phyloP scores from a whole-genome alignment of 805 yeast genomes.

The Kodamaea kaohsiungensis region DNA sequence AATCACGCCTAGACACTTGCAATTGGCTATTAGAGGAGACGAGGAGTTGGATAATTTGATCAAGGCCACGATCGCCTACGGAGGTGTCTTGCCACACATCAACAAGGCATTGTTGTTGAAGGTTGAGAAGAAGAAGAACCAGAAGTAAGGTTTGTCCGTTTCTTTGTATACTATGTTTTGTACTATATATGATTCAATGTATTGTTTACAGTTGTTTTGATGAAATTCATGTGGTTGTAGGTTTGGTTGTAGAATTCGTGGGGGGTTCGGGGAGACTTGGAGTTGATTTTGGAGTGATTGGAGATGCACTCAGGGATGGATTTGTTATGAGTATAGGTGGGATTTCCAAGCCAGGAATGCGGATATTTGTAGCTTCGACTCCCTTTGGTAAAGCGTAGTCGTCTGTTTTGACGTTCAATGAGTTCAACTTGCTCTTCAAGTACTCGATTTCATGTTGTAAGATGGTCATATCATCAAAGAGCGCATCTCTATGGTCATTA shows the following conservation, averaged over 20 bases:
- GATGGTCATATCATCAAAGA: slow-evolving; percentile 70
- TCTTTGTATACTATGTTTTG: slow-evolving; percentile 12
- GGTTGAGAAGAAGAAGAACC: slow-evolving; percentile 29
- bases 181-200: slow-evolving; percentile 10
- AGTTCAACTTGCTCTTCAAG: slow-evolving; percentile 49
- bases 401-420: slow-evolving; percentile 42
- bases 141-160: slow-evolving; percentile 11
- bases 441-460: slow-evolving; percentile 70
- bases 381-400: slow-evolving; percentile 52
- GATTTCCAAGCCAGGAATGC: slow-evolving; percentile 43
- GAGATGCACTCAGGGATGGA: neutral
- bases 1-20: slow-evolving; percentile 34
- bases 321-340: slow-evolving; percentile 13
- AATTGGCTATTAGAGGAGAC: slow-evolving; percentile 34
- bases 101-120: slow-evolving; percentile 35
- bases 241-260: neutral
- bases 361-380: slow-evolving; percentile 46
- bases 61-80: slow-evolving; percentile 34
- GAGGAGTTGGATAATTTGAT: slow-evolving; percentile 35
- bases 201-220: neutral
- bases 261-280: neutral
- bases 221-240: neutral
- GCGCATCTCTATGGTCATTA: slow-evolving; percentile 56
- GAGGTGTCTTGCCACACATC: slow-evolving; percentile 37
- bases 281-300: neutral